Percentiles rank a stretch among this genome's conserved stretches.
Conservation (phyloP, 345 rosid species). For the Luvunga scandens region DNA sequence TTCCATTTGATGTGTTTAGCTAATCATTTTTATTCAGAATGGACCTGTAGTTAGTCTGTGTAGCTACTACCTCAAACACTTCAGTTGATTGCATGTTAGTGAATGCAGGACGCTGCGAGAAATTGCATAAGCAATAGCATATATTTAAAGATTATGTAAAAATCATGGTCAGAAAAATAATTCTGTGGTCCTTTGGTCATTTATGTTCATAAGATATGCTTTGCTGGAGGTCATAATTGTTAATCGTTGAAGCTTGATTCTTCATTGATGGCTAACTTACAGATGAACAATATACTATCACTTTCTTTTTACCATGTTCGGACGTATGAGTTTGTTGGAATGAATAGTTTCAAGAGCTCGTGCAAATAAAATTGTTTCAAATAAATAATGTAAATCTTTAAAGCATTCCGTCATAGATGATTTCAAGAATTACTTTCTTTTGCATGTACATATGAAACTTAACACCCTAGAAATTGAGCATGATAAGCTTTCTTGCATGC, state of each 20-base stretch:
- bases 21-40: neutral
- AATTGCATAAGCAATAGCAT: neutral
- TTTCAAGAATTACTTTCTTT: neutral
- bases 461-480: neutral
- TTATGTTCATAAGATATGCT: neutral
- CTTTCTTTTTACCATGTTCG: neutral
- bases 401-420: neutral
- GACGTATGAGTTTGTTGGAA: neutral
- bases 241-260: neutral
- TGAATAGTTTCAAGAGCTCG: neutral
- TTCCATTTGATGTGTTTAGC: neutral
- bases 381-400: neutral
- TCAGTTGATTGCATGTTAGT: constrained; percentile 2
- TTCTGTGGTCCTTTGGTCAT: neutral
- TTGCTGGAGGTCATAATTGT: neutral
- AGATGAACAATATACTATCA: neutral
- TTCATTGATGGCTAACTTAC: neutral
- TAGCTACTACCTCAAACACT: neutral
- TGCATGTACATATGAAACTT: neutral
- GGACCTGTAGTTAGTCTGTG: neutral
- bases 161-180: neutral
- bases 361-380: neutral
- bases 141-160: neutral
- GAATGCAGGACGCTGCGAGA: neutral
- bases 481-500: neutral